Evolutionary conservation across 345 rosid species (phyloP).

Genomic region (Hevea brasiliensis): DNA sequence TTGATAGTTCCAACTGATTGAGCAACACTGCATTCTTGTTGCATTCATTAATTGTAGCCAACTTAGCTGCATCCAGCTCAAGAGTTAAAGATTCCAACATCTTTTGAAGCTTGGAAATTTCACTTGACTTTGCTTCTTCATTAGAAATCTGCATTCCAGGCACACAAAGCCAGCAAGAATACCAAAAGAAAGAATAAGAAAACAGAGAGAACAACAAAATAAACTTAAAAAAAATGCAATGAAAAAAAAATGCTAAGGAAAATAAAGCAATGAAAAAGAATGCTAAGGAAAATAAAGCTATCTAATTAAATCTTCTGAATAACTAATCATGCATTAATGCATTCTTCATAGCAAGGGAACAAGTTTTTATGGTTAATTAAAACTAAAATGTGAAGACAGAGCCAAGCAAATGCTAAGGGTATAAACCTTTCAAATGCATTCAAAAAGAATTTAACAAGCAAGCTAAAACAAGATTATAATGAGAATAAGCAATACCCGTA

Average conservation of each 20-base stretch:
- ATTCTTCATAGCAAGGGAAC: neutral
- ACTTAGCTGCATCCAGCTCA: conserved; percentile 90
- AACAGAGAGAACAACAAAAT: neutral
- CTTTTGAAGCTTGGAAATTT: conserved; percentile 75
- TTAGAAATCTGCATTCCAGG: conserved; percentile 62
- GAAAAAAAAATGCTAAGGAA: neutral
- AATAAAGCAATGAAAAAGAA: neutral
- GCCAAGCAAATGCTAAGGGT: neutral
- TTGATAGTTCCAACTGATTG: conserved; percentile 71
- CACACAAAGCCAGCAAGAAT: neutral
- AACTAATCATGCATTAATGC: neutral
- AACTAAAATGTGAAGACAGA: neutral
- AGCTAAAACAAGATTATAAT: conserved; percentile 18
- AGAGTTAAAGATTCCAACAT: conserved; percentile 71
- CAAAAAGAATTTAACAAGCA: neutral
- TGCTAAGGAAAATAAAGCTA: conserved; percentile 1
- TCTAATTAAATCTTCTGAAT: neutral
- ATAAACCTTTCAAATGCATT: neutral
- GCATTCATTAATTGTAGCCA: conserved; percentile 81
- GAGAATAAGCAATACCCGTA: conserved; percentile 61
- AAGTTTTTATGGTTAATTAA: neutral
- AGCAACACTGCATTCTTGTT: conserved; percentile 83
- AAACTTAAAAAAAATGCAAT: neutral
- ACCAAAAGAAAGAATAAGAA: neutral
- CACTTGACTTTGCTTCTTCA: conserved; percentile 71